Conservation (phyloP, 371 early-diverging fungal species). For the Polyrhizophydium stewartii region DNA sequence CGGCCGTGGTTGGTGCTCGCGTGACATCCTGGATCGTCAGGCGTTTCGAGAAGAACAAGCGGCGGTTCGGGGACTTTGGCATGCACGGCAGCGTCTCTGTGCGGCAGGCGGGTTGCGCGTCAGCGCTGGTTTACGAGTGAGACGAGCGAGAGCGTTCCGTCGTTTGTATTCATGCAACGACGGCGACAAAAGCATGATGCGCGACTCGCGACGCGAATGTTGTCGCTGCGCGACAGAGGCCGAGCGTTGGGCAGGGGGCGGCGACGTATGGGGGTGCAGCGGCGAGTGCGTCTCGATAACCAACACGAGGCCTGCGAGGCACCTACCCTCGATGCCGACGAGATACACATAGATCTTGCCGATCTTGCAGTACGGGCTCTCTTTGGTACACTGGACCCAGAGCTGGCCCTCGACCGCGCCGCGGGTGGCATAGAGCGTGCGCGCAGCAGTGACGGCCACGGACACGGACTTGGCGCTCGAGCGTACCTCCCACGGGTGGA, state of each 20-base stretch:
- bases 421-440: conserved; percentile 20
- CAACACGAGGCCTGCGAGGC: background rate
- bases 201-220: too few relatives aligned
- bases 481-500: background rate
- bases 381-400: conserved; percentile 13
- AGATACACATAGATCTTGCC: conserved; percentile 29
- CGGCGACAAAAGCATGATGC: too few relatives aligned
- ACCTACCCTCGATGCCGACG: conserved; percentile 28
- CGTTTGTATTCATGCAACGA: too few relatives aligned
- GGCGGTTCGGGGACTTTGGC: conserved; percentile 7
- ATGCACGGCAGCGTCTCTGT: conserved; percentile 5
- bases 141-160: too few relatives aligned
- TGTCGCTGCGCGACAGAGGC: too few relatives aligned
- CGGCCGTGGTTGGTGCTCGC: conserved; percentile 30
- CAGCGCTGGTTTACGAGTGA: too few relatives aligned
- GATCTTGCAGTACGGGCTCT: conserved; percentile 17
- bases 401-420: conserved; percentile 25
- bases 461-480: background rate
- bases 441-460: conserved; percentile 11
- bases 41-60: conserved; percentile 19
- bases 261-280: background rate
- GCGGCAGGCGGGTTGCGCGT: too few relatives aligned
- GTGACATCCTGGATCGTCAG: conserved; percentile 19
- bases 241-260: background rate
- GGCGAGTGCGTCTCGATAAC: background rate